Conservation (phyloP, 2,329 filamentous ascomycete genomes). For the Paecilomyces sp. region DNA sequence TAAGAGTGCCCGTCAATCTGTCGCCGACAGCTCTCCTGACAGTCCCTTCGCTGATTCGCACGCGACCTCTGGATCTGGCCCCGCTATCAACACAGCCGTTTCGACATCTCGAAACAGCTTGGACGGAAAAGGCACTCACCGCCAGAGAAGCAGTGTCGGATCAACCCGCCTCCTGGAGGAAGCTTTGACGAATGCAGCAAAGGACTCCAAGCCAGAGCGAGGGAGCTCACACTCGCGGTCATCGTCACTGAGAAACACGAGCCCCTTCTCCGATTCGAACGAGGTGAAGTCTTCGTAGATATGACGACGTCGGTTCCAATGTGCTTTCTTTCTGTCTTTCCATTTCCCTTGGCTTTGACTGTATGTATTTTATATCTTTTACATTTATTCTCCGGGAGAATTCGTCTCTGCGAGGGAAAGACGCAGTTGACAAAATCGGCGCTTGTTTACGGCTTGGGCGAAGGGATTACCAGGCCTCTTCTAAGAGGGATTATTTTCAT, state of each 20-base stretch:
- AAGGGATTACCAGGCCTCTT: not conserved
- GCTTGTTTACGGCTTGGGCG: not conserved
- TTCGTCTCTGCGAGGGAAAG: not conserved
- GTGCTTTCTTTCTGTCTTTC: not conserved
- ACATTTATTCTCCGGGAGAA: not conserved
- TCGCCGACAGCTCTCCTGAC: not conserved
- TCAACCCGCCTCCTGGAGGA: not conserved
- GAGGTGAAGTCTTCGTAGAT: not conserved
- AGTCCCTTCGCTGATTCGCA: not conserved
- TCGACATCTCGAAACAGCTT: not conserved
- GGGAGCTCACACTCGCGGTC: not conserved
- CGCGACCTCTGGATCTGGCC: not conserved
- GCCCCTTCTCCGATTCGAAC: not conserved
- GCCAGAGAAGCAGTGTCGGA: not conserved
- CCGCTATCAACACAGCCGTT: not conserved
- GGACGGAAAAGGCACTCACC: not conserved
- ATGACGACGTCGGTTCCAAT: not conserved
- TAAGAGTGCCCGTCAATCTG: not conserved
- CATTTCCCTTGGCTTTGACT: not conserved
- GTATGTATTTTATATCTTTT: not conserved
- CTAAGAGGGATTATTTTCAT: not conserved
- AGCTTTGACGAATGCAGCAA: not conserved
- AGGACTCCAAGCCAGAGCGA: not conserved
- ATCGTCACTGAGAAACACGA: not conserved
- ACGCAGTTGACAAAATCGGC: not conserved